A percentile compares a stretch with the other conserved stretches of the same genome.
Evolutionary conservation across 495 filamentous ascomycete genomes (phyloP).

Genomic region (Neurospora pannonica): DNA sequence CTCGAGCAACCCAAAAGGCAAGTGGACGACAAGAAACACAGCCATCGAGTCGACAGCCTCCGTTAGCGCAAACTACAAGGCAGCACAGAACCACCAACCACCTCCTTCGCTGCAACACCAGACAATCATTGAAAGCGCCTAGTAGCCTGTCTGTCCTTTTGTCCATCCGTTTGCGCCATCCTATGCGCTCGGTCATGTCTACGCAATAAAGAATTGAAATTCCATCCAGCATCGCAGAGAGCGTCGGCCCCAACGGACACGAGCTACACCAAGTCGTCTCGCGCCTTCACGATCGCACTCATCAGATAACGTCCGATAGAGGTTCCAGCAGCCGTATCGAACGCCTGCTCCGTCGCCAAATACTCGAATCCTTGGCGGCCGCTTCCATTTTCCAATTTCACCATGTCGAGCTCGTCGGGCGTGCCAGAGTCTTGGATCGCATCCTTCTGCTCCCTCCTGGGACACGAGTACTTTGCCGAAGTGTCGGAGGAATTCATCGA

Average conservation of each 20-base stretch:
- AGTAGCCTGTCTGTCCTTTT: not conserved
- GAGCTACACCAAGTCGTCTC: not conserved
- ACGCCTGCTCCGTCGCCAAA: not conserved
- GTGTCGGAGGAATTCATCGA: slow-evolving; percentile 98
- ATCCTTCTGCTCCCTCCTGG: slow-evolving; percentile 87
- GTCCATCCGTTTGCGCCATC: slow-evolving; percentile 1
- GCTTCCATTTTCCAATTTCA: not conserved
- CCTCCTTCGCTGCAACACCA: not conserved
- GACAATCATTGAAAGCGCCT: not conserved
- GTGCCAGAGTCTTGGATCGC: slow-evolving; percentile 94
- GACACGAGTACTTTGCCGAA: slow-evolving; percentile 98
- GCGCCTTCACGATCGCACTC: not conserved
- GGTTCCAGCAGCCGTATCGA: not conserved
- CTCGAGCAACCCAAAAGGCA: slow-evolving; percentile 8
- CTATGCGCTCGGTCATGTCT: slow-evolving; percentile 17
- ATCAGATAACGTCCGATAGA: not conserved
- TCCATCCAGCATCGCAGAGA: not conserved
- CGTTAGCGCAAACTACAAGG: not conserved
- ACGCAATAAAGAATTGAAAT: not conserved
- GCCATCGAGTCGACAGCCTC: not conserved
- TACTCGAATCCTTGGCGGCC: not conserved
- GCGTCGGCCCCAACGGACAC: not conserved
- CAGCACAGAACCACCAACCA: not conserved
- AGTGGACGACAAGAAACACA: not conserved
- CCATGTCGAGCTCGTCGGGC: slow-evolving; percentile 65